Base-by-base conservation (phyloP, 106 monocot species). In the Allium cepa region DNA sequence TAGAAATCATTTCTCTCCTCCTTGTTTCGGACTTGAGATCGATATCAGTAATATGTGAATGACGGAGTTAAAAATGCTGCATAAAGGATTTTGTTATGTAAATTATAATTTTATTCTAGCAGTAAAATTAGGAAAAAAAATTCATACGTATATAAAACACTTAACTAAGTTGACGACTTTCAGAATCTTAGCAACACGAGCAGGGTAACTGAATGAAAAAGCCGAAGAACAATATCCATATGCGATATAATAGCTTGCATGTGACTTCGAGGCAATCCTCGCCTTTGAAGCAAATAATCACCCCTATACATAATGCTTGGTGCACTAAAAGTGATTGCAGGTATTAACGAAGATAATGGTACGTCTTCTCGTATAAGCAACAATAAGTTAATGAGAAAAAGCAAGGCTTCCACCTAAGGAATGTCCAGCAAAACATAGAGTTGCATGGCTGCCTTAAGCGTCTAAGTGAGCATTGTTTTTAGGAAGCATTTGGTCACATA, bases 301-400 rank as follows among this genome's bases (percentile, higher is more conserved):
- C 94, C 94, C 18, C 91, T 83, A 53, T 91, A 95, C 90, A 95
- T 90, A 49, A 95, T 72, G 22, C 70, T 83, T 6, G 94, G 94
- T 12, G 94, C 80, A 27, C 94, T 90, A 46, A 87, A 95, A 7
- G 85, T 95, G 27, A 95, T 72, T 7, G 88, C 85, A 4, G 88
- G 90, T 9, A 95, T 69, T 45, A 94, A 81, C 17, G 87, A 78
- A 3, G 85, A 85, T 50, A 57, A 49, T 4, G 83, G 85, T 9
- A 71, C 83, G n/a, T 79, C 85, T 16, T 85, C 76, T 78, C 91
- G 59, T 59, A 83, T 70, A 18, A 88, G 74, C n/a, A 95, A 49
- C 94, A 91, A 83, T 17, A 95, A 83, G 73, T 81, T 91, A 47
- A 91, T 66, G 28, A 91, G 81, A 53, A 91, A 91, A 46, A 13